These are phyloP conservation scores for Fragilariopsis cylindrus DNA, from an alignment of 108 stramenopile genomes.

Conservation along the genomic window DNA sequence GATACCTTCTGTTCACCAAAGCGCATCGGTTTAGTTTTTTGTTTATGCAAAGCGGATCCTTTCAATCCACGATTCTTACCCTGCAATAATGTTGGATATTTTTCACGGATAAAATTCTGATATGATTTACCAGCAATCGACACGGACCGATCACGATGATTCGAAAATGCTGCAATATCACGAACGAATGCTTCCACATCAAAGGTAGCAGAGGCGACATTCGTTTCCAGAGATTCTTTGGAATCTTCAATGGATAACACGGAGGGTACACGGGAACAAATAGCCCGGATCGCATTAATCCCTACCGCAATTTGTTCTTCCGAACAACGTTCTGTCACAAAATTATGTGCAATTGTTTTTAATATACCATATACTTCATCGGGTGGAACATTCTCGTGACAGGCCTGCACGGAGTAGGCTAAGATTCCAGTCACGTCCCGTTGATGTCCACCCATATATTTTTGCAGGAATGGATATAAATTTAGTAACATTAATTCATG, in stretches of 20 bases:
- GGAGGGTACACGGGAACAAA: conserved; percentile 86
- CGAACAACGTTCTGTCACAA: conserved; percentile 89
- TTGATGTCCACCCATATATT: conserved; percentile 95
- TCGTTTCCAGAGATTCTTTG: conserved; percentile 32
- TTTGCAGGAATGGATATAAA: conserved; percentile 93
- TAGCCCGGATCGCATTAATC: conserved; percentile 93
- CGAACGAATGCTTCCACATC: conserved; percentile 94
- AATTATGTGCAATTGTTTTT: conserved; percentile 92
- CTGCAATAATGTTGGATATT: conserved; percentile 86
- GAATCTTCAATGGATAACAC: conserved; percentile 75
- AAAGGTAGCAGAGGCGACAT: conserved; percentile 32
- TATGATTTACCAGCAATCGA: conserved; percentile 91
- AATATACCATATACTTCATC: conserved; percentile 90
- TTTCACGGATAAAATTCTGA: conserved; percentile 93
- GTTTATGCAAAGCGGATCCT: conserved; percentile 75
- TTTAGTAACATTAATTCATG: conserved; percentile 89
- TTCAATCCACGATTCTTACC: conserved; percentile 90
- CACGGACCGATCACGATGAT: conserved; percentile 91
- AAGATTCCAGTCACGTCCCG: conserved; percentile 92
- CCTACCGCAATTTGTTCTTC: conserved; percentile 97
- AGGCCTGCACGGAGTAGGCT: conserved; percentile 96
- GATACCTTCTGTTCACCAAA: conserved; percentile 87
- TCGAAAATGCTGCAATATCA: conserved; percentile 92
- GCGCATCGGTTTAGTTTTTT: conserved; percentile 75
- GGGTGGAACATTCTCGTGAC: conserved; percentile 94